Percentiles rank a stretch among this genome's conserved stretches.
phyloP scores from a whole-genome alignment of 1,284 basidiomycete genomes.

The Porodaedalea pini region DNA sequence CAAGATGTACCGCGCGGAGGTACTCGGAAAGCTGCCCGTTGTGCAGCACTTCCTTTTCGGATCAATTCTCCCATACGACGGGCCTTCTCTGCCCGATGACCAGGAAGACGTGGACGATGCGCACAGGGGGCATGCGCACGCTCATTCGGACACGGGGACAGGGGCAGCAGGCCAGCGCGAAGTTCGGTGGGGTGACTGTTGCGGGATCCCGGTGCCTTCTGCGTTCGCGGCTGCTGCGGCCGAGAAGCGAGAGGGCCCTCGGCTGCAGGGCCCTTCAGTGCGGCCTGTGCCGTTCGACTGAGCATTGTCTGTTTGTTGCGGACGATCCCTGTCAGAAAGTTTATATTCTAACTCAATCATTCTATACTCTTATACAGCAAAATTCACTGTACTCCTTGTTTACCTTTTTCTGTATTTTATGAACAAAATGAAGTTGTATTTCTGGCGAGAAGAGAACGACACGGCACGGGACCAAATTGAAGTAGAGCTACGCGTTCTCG shows the following conservation, averaged over 20 bases:
- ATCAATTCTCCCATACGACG: constrained; percentile 72
- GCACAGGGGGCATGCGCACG: constrained; percentile 49
- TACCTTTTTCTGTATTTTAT: neutral
- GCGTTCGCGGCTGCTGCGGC: constrained; percentile 73
- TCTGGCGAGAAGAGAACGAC: no score
- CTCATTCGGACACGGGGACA: constrained; percentile 53
- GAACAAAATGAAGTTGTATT: no score
- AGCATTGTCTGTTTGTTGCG: constrained; percentile 4
- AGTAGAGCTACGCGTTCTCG: neutral
- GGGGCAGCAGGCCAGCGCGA: constrained; percentile 46
- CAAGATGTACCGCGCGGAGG: constrained; percentile 97
- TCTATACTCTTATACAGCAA: neutral
- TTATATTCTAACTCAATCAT: neutral
- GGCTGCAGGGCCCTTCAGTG: constrained; percentile 58
- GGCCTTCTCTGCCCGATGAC: constrained; percentile 43
- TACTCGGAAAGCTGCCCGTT: constrained; percentile 92
- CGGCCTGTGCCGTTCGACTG: constrained; percentile 84
- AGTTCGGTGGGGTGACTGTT: constrained; percentile 89
- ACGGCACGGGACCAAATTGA: neutral
- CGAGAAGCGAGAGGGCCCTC: constrained; percentile 35
- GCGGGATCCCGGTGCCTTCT: constrained; percentile 85
- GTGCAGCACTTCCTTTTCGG: constrained; percentile 97
- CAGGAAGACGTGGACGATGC: constrained; percentile 42
- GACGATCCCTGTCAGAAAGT: neutral
- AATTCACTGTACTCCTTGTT: neutral